Percentiles rank a stretch among this genome's conserved stretches.
Conservation (phyloP, 148 eudicot genomes). For the Chenopodium suecicum region DNA sequence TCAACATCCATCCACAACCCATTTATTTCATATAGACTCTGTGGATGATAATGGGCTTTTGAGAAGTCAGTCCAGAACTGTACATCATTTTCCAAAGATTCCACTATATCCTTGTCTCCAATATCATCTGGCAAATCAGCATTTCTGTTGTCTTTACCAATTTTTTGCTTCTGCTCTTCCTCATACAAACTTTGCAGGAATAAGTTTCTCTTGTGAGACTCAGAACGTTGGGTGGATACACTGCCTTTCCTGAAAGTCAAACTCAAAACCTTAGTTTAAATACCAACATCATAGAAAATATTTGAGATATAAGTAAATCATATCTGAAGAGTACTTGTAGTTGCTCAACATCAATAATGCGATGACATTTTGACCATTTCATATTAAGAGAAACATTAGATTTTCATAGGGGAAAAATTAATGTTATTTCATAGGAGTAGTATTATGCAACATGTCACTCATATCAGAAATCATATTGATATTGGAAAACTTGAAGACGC, state of each 20-base stretch:
- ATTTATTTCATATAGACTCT: conserved; percentile 75
- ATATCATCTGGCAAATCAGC: conserved; percentile 39
- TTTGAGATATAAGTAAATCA: neutral
- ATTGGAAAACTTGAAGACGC: neutral
- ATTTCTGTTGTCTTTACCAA: conserved; percentile 28
- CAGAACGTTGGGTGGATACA: conserved; percentile 56
- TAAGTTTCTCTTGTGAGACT: conserved; percentile 72
- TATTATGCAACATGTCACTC: neutral
- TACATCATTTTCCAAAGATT: conserved; percentile 64
- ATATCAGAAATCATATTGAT: neutral
- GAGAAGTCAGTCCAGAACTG: conserved; percentile 91
- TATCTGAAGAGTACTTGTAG: neutral
- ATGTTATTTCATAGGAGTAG: neutral
- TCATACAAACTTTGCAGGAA: conserved; percentile 74
- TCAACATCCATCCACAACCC: conserved; percentile 67
- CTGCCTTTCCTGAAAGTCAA: conserved; percentile 64
- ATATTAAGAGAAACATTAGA: neutral
- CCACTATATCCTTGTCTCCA: conserved; percentile 61
- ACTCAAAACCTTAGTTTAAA: neutral
- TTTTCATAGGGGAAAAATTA: neutral
- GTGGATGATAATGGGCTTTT: conserved; percentile 93
- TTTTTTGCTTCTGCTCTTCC: conserved; percentile 46
- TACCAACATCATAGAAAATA: neutral
- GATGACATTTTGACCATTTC: neutral
- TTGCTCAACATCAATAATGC: neutral